Evolutionary conservation across 805 yeast species (phyloP).

Genomic region (Pichia exigua): DNA sequence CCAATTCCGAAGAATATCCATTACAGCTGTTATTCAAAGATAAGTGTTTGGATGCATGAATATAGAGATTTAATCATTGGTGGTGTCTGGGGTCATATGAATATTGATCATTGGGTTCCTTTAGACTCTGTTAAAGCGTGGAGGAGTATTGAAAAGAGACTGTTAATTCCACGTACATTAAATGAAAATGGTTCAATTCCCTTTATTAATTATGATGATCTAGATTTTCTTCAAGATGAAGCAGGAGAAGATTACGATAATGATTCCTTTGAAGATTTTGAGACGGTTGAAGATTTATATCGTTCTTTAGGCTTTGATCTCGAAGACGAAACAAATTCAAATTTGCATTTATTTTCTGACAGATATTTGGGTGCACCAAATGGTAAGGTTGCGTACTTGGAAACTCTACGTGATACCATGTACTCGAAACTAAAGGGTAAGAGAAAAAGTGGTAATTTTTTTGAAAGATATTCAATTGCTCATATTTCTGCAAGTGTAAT

Average conservation of each 20-base stretch:
- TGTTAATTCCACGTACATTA: conserved; percentile 18
- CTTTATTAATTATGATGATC: conserved; percentile 20
- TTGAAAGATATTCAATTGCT: conserved; percentile 60
- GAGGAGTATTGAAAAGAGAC: conserved; percentile 33
- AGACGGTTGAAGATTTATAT: conserved; percentile 12
- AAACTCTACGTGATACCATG: conserved; percentile 43
- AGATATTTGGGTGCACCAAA: conserved; percentile 57
- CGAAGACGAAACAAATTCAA: conserved; percentile 19
- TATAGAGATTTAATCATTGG: conserved; percentile 80
- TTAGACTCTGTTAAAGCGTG: conserved; percentile 65
- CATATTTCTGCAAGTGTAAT: conserved; percentile 68
- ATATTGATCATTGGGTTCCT: conserved; percentile 77
- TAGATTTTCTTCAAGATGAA: conserved; percentile 14
- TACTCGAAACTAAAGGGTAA: conserved; percentile 44
- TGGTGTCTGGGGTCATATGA: conserved; percentile 84
- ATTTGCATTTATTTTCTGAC: conserved; percentile 14
- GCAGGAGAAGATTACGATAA: conserved; percentile 16
- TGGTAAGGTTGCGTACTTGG: conserved; percentile 59
- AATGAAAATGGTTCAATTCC: conserved; percentile 15
- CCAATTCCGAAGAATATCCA: conserved; percentile 76
- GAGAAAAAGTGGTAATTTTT: conserved; percentile 34
- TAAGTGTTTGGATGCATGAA: conserved; percentile 74
- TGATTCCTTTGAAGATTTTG: conserved; percentile 15
- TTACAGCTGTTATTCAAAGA: conserved; percentile 62
- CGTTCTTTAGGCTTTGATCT: conserved; percentile 7